Conservation (phyloP, 306 rosid genomes). For the Cucumis melo region DNA sequence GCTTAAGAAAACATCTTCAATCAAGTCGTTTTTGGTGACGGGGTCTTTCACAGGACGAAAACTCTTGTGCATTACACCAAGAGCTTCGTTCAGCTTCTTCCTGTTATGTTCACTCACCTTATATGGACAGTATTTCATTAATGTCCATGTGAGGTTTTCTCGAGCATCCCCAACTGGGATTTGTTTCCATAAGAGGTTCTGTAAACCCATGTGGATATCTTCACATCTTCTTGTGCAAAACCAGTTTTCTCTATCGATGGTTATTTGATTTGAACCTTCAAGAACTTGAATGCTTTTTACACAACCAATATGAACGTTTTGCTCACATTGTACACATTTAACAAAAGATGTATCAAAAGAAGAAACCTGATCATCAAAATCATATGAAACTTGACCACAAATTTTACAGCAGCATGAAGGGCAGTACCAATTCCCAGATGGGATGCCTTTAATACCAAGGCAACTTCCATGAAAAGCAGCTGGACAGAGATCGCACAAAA, state of each 20-base stretch:
- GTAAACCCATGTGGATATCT: conserved; percentile 18
- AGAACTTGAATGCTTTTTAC: neutral
- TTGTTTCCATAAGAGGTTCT: conserved; percentile 28
- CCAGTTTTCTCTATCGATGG: conserved; percentile 10
- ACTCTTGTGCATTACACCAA: conserved; percentile 36
- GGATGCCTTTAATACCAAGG: conserved; percentile 21
- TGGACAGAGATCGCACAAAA: conserved; percentile 51
- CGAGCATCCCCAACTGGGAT: conserved; percentile 12
- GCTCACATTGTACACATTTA: conserved; percentile 44
- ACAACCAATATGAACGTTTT: conserved; percentile 34
- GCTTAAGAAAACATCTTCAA: conserved; percentile 29
- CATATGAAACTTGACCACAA: conserved; percentile 16
- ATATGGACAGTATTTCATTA: conserved; percentile 17
- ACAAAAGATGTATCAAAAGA: neutral
- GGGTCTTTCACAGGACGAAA: conserved; percentile 31
- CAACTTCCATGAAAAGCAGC: conserved; percentile 36
- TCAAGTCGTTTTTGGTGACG: conserved; percentile 17
- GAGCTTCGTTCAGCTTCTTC: conserved; percentile 33
- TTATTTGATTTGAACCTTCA: neutral
- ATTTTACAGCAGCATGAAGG: conserved; percentile 44
- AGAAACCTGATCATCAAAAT: neutral
- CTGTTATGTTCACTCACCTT: conserved; percentile 5
- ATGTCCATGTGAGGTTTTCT: conserved; percentile 36
- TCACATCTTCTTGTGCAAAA: conserved; percentile 38
- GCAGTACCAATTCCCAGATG: conserved; percentile 55